These are phyloP conservation scores for Candolleomyces aberdarensis DNA, from an alignment of 768 basidiomycete genomes.

Conservation along the genomic window DNA sequence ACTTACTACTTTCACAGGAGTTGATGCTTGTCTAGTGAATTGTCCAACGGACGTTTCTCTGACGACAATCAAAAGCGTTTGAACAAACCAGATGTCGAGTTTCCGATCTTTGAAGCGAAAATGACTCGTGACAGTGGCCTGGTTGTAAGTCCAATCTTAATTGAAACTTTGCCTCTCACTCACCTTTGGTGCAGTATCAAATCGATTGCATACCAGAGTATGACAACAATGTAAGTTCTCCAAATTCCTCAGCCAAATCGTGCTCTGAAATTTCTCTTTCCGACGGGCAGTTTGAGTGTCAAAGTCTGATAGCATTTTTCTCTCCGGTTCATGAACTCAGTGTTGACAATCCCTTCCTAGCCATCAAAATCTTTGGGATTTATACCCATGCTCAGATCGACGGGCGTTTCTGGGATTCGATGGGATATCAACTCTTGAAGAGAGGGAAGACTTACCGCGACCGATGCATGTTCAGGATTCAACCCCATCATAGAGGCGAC, in stretches of 20 bases:
- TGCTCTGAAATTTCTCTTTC: neutral
- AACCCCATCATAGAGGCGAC: slow-evolving; percentile 27
- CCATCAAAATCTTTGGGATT: slow-evolving; percentile 34
- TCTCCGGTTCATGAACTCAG: neutral
- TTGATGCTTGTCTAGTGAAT: slow-evolving; percentile 42
- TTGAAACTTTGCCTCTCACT: neutral
- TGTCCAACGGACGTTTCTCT: slow-evolving; percentile 69
- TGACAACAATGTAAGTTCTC: slow-evolving; percentile 8
- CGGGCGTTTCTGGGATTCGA: slow-evolving; percentile 34
- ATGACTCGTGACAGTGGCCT: slow-evolving; percentile 52
- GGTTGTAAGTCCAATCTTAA: slow-evolving; percentile 33
- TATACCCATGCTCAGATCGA: slow-evolving; percentile 40
- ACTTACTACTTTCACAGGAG: neutral
- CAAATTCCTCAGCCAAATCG: neutral
- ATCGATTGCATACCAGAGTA: slow-evolving; percentile 43
- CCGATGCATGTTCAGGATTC: slow-evolving; percentile 43
- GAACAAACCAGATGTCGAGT: slow-evolving; percentile 35
- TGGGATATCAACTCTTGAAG: slow-evolving; percentile 31
- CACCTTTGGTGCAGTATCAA: slow-evolving; percentile 36
- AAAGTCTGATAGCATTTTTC: slow-evolving; percentile 15
- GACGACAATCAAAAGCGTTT: slow-evolving; percentile 64
- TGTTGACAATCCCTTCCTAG: slow-evolving; percentile 16
- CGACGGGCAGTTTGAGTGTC: slow-evolving; percentile 20
- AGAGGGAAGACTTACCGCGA: slow-evolving; percentile 49
- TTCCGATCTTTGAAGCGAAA: slow-evolving; percentile 70